Conservation (phyloP, 139 green algal species). For the Desmodesmus armatus region DNA sequence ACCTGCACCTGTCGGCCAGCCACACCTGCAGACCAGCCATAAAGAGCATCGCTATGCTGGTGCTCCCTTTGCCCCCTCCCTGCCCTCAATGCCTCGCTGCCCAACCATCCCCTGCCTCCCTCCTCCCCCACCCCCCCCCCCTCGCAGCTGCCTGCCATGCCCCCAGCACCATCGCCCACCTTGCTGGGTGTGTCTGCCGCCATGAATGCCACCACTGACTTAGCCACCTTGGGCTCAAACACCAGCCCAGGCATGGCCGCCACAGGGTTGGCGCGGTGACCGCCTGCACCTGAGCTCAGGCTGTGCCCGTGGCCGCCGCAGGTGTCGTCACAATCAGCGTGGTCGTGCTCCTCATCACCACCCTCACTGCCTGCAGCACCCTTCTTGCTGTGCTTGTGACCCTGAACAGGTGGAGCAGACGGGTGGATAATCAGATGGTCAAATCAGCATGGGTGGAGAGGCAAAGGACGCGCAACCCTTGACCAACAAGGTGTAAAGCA, state of each 20-base stretch:
- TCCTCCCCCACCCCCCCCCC: no score
- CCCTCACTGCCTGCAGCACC: not conserved
- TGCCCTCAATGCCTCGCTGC: not conserved
- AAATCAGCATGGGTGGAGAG: no score
- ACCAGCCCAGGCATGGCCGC: constrained; percentile 38
- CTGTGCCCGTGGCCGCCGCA: constrained; percentile 22
- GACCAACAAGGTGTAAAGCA: no score
- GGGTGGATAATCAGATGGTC: no score
- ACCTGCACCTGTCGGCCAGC: no score
- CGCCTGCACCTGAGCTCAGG: constrained; percentile 17
- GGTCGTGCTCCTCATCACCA: not conserved
- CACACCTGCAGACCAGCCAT: no score
- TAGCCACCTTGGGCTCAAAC: constrained; percentile 3
- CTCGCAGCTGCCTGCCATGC: no score
- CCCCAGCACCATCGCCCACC: not conserved
- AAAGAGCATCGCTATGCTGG: no score
- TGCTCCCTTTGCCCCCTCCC: not conserved
- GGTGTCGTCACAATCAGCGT: not conserved
- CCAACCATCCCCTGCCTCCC: no score
- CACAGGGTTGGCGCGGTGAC: not conserved
- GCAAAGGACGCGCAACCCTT: no score
- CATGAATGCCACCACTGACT: constrained; percentile 34
- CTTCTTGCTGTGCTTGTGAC: no score
- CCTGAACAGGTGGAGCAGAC: no score
- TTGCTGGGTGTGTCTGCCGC: constrained; percentile 25